Evolutionary conservation across 192 early-diverging fungal species (phyloP).

Genomic region (Phlyctochytrium arcticum): DNA sequence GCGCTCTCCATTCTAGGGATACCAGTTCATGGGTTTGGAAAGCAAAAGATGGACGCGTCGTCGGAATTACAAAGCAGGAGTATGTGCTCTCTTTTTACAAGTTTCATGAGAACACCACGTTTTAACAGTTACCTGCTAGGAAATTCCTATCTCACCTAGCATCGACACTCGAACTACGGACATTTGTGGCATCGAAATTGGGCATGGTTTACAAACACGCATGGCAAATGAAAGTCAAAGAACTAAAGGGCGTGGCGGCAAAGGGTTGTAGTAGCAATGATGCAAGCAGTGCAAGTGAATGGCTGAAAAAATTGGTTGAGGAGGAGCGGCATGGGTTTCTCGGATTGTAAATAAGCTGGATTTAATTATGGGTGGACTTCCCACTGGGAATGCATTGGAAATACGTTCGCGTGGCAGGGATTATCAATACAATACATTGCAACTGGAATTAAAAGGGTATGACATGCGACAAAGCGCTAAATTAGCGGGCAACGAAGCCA

Average conservation of each 20-base stretch:
- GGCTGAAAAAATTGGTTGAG: background rate
- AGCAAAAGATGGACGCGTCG: background rate
- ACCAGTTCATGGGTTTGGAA: background rate
- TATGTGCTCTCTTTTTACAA: background rate
- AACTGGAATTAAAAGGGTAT: no score
- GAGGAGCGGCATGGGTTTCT: background rate
- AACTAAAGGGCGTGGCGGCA: background rate
- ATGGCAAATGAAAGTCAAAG: constrained; percentile 4
- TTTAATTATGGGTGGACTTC: no score
- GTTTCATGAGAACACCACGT: background rate
- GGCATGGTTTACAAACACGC: background rate
- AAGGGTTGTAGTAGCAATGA: no score
- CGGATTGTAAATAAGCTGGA: no score
- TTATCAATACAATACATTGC: no score
- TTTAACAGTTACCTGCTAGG: background rate
- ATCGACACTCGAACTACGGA: background rate
- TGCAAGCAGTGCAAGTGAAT: background rate
- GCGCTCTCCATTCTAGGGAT: background rate
- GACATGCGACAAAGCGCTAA: no score
- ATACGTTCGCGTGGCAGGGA: no score
- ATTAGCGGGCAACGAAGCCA: no score
- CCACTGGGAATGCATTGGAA: no score
- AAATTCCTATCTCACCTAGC: background rate
- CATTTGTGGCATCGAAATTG: background rate
- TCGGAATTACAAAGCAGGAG: background rate